Conservation (phyloP, 2,329 filamentous ascomycete species). For the Trichoderma polysporum region DNA sequence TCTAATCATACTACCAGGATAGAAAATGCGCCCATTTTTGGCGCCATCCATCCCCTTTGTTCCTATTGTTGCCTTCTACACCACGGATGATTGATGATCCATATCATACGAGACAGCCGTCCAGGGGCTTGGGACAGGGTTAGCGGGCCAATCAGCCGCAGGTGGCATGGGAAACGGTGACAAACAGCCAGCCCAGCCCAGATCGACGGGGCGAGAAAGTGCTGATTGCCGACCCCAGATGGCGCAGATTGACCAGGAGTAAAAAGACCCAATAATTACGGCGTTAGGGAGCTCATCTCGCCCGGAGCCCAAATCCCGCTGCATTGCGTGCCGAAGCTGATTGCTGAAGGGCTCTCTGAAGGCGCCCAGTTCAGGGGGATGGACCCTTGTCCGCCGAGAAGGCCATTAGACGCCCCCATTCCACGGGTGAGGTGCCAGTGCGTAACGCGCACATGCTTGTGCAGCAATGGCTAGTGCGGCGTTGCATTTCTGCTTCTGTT, state of each 20-base stretch:
- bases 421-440: background rate
- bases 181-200: background rate
- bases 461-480: background rate
- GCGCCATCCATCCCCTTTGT: background rate
- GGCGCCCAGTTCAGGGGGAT: conserved; percentile 8
- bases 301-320: background rate
- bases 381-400: background rate
- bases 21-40: conserved; percentile 14
- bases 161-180: background rate
- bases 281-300: conserved; percentile 6
- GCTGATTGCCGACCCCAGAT: conserved; percentile 20
- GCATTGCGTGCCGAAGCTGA: background rate
- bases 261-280: conserved; percentile 10
- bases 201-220: conserved; percentile 10
- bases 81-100: conserved; percentile 14
- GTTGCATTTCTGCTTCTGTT: background rate
- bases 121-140: background rate
- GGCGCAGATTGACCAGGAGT: background rate
- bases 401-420: background rate
- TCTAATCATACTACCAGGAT: background rate
- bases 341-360: background rate
- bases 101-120: conserved; percentile 11
- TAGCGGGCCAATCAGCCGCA: background rate
- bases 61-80: background rate
- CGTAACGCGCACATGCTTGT: background rate